phyloP scores from a whole-genome alignment of 176 grass and related monocot genomes.

The Rhynchospora pubera region DNA sequence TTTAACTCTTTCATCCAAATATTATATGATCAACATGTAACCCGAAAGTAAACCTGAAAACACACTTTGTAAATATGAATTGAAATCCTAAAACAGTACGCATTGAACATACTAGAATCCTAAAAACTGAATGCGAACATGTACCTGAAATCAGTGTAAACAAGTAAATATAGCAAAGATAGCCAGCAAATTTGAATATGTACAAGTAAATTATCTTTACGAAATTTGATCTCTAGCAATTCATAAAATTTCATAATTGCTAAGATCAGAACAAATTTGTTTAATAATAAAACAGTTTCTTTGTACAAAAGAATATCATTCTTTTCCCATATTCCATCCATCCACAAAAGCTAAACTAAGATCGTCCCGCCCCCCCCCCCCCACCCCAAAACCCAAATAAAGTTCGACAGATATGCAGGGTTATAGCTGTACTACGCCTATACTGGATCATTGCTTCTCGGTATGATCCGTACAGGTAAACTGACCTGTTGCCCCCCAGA shows the following conservation, averaged over 20 bases:
- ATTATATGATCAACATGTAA: too few species aligned
- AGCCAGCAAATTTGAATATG: conserved; percentile 1
- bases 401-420: background rate
- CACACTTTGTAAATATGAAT: too few species aligned
- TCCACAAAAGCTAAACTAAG: conserved; percentile 3
- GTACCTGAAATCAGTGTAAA: too few species aligned
- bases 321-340: conserved; percentile 9
- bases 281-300: background rate
- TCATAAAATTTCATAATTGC: conserved; percentile 17
- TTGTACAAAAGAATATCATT: conserved; percentile 24
- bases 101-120: too few species aligned
- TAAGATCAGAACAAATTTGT: conserved; percentile 11
- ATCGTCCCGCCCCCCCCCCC: background rate
- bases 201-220: background rate
- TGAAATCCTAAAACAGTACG: too few species aligned
- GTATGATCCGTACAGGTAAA: conserved; percentile 85
- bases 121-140: too few species aligned
- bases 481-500: conserved; percentile 20
- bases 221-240: conserved; percentile 15
- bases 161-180: background rate
- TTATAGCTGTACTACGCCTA: conserved; percentile 20
- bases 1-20: too few species aligned
- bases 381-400: background rate
- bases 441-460: conserved; percentile 90
- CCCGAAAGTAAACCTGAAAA: too few species aligned